These are phyloP conservation scores for Sideroxylon spinosum DNA, from an alignment of 179 eudicot genomes.

Conservation along the genomic window DNA sequence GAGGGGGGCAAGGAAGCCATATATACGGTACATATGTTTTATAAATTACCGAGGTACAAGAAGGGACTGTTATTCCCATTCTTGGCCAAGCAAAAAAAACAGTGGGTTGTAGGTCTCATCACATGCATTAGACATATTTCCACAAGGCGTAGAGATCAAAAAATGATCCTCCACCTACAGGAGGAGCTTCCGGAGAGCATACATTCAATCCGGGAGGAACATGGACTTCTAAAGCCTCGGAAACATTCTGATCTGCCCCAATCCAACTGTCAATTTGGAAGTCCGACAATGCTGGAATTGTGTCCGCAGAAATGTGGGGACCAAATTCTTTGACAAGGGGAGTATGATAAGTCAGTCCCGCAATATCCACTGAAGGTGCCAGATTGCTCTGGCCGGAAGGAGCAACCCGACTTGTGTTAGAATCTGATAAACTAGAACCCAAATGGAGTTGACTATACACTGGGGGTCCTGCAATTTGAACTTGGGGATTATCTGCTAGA, in stretches of 20 bases:
- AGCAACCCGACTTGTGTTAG: too few species aligned
- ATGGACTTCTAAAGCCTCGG: constrained; percentile 5
- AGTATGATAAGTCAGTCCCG: not conserved
- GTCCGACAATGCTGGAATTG: constrained; percentile 16
- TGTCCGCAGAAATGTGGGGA: constrained; percentile 9
- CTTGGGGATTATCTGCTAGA: not conserved
- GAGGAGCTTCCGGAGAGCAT: constrained; percentile 26
- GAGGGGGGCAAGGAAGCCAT: not conserved
- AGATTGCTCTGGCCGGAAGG: too few species aligned
- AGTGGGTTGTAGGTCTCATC: not conserved
- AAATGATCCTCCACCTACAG: constrained; percentile 36
- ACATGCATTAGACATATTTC: constrained; percentile 10
- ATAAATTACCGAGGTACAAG: not conserved
- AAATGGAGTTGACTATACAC: too few species aligned
- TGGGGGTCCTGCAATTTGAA: not conserved
- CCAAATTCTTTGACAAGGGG: constrained; percentile 22
- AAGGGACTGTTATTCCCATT: not conserved
- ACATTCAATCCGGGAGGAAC: constrained; percentile 23
- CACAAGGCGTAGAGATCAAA: constrained; percentile 42
- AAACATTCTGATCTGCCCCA: constrained; percentile 12
- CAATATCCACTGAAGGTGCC: too few species aligned
- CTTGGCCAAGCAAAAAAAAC: not conserved
- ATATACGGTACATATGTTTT: not conserved
- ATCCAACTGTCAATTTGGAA: constrained; percentile 32
- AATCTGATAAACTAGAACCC: too few species aligned